Percentiles rank a stretch among this genome's conserved stretches.
These are phyloP conservation scores for Haplosporangium sp. DNA, from an alignment of 371 early-diverging fungal genomes.

Conservation along the genomic window DNA sequence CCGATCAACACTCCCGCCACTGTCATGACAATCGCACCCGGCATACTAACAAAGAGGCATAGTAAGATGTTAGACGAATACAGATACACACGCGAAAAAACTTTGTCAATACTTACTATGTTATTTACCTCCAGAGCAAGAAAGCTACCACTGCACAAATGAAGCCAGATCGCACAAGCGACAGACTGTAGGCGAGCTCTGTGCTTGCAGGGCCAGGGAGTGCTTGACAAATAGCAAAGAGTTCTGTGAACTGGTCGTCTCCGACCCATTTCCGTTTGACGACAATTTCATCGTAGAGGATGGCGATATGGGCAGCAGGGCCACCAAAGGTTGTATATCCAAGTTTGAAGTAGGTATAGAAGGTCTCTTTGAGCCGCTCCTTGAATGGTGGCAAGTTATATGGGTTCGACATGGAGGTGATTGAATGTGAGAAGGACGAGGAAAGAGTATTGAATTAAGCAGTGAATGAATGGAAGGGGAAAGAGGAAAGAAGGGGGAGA, in stretches of 20 bases:
- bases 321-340: constrained; percentile 69
- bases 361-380: constrained; percentile 27
- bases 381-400: constrained; percentile 24
- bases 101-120: too few species aligned
- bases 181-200: constrained; percentile 65
- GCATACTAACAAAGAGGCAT: constrained; percentile 52
- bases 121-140: constrained; percentile 65
- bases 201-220: constrained; percentile 73
- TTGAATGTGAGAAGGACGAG: too few species aligned
- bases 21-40: constrained; percentile 65
- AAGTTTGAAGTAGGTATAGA: constrained; percentile 51
- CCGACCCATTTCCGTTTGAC: constrained; percentile 59
- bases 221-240: constrained; percentile 69
- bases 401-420: constrained; percentile 9
- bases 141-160: constrained; percentile 60
- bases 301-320: constrained; percentile 68
- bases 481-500: too few species aligned
- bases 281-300: constrained; percentile 64
- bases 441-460: too few species aligned
- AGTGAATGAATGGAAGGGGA: too few species aligned
- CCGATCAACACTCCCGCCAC: constrained; percentile 59
- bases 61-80: too few species aligned
- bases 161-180: constrained; percentile 63
- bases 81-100: too few species aligned
- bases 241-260: constrained; percentile 63